Evolutionary conservation across 148 eudicot genomes (phyloP), one percentile per base, ranked within the genome.

Genomic region (Spergularia bocconei): DNA sequence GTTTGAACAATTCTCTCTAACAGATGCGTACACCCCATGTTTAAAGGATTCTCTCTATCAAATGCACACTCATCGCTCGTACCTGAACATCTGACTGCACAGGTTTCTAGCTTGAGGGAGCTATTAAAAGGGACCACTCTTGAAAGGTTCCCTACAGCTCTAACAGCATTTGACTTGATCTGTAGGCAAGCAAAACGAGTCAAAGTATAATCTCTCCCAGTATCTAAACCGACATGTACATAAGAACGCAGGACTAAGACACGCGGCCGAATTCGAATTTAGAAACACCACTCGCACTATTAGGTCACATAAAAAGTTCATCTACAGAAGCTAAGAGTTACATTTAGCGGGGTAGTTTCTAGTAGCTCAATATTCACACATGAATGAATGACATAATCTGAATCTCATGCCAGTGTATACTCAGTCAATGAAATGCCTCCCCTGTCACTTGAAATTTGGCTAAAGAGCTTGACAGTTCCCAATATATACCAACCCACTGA

Each of bases 121-220:
- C 75, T 80, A 7, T 84, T 41, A 79, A 90, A 90, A 60, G 75
- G 89, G 64, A 90, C 84, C 72, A 81, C 85, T 81, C 97, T 87
- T 41, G 96, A 88, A 78, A 95, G 90, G 79, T 90, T 89, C 59
- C 98, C 98, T 7, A 95, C 86, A 72, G 96, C 98, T 78, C 98
- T 89, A 75, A 95, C 98, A 77, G 96, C 97, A 87, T 95, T 95
- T 77, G 98, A 93, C 82, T 92, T 95, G 20, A 95, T 84, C 97
- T 93, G 82, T 29, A 71, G 50, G 75, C 4, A 64, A 59, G 25
- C 62, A 72, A 55, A 53, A 63, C 53, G 61, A 51, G 73, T 69
- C 54, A 62, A 53, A 70, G 51, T 12, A 53, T 38, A 23, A 64
- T 36, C 39, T 14, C 38, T 17, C 58, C 59, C 52, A 48, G 44